Evolutionary conservation across 164 flowering plant genomes (phyloP).

Genomic region (Macadamia integrifolia): DNA sequence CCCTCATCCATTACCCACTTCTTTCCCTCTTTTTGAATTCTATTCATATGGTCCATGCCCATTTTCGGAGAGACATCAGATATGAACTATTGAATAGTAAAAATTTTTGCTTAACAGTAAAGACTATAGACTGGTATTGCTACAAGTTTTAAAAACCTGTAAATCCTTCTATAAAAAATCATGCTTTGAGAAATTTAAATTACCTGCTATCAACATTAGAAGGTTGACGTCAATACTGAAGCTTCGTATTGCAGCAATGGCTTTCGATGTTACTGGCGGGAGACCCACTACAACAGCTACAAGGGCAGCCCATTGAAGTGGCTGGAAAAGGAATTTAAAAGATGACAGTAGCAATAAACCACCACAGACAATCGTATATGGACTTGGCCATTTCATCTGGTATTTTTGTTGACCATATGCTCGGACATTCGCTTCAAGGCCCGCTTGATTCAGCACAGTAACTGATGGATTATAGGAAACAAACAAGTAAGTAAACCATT

Average conservation of each 20-base stretch:
- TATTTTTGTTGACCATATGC: conserved; percentile 35
- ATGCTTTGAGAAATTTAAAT: too few species aligned
- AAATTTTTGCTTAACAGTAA: too few species aligned
- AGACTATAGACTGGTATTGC: too few species aligned
- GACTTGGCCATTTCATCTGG: conserved; percentile 73
- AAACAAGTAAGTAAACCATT: too few species aligned
- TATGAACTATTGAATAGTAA: too few species aligned
- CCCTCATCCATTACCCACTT: too few species aligned
- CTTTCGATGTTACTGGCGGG: conserved; percentile 46
- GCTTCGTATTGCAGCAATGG: conserved; percentile 33
- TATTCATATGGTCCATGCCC: too few species aligned
- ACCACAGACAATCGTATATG: conserved; percentile 53
- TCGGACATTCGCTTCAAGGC: conserved; percentile 71
- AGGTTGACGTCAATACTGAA: conserved; percentile 65
- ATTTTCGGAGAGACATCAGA: too few species aligned
- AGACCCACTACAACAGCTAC: conserved; percentile 65
- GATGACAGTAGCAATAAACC: conserved; percentile 44
- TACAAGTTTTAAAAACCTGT: too few species aligned
- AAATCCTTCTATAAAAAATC: too few species aligned
- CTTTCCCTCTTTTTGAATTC: too few species aligned
- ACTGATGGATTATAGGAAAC: conserved; percentile 30
- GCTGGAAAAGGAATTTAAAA: conserved; percentile 44
- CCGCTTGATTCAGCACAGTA: conserved; percentile 69
- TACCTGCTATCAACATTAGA: conserved; percentile 77
- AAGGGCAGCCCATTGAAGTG: conserved; percentile 64